Conservation (phyloP, 352 stramenopile species). For the Phytopythium litorale region DNA sequence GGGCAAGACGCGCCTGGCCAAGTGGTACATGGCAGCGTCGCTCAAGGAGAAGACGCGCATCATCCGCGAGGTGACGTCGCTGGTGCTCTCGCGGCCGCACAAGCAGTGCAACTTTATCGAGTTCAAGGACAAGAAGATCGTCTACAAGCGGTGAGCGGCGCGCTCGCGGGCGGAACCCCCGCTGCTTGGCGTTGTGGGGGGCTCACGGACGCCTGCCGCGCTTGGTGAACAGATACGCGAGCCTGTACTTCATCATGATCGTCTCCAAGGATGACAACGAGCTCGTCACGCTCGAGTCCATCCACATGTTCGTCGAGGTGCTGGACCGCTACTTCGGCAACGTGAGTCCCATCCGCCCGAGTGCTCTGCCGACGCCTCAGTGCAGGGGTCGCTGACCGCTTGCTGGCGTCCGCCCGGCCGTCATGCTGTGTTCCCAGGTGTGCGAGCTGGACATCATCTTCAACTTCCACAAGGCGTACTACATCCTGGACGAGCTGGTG, state of each 20-base stretch:
- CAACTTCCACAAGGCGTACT: slow-evolving; percentile 99
- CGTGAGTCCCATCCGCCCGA: slow-evolving; percentile 26
- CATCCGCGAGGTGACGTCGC: slow-evolving; percentile 84
- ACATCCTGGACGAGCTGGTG: slow-evolving; percentile 99
- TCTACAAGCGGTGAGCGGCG: slow-evolving; percentile 91
- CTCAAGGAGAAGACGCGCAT: slow-evolving; percentile 86
- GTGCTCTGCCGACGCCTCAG: too few relatives aligned
- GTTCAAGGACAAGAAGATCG: slow-evolving; percentile 98
- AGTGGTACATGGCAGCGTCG: slow-evolving; percentile 85
- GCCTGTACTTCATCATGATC: slow-evolving; percentile 96
- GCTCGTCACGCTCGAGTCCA: slow-evolving; percentile 96
- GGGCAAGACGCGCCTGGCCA: slow-evolving; percentile 90
- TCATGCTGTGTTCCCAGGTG: slow-evolving; percentile 27
- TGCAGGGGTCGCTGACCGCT: too few relatives aligned
- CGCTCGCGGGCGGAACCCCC: not conserved
- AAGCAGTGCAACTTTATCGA: slow-evolving; percentile 96
- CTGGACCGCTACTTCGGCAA: slow-evolving; percentile 97
- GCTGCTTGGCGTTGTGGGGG: too few relatives aligned
- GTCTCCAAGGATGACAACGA: slow-evolving; percentile 97
- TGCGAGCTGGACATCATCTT: slow-evolving; percentile 99
- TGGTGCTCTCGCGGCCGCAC: slow-evolving; percentile 80
- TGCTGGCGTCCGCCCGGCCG: too few relatives aligned
- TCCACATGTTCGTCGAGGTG: slow-evolving; percentile 98
- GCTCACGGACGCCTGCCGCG: not conserved
- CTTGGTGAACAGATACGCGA: slow-evolving; percentile 81